Base-by-base conservation (phyloP, 139 green algal genomes). In the Tetraselmis chui region DNA sequence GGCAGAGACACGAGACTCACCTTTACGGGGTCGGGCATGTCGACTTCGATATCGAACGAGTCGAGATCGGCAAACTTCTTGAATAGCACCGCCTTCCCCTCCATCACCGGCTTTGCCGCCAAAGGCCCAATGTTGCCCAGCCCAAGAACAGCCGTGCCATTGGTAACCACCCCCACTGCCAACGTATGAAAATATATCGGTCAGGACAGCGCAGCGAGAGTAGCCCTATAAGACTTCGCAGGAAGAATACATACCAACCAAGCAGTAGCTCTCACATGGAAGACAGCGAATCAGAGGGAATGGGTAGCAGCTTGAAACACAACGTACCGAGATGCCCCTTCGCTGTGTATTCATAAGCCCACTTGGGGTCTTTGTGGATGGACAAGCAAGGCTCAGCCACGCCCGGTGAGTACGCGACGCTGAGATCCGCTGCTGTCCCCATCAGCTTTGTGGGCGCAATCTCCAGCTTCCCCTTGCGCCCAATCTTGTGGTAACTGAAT, bases 61-160 rank as follows among this genome's bases (percentile, higher is more conserved):
- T 90, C 87, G 29, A 90, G 78, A 59, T 86, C 87, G 23, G 84
- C 87, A 87, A 90, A 90, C 80, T 86, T 89, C 80, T 90, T 90
- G 83, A 90, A 90, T 31, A 90, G 76, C 77, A 90, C 87, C 1
- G 82, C 87, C 76, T 90, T 90, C 45, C 87, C 87, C 83, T 90
- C 87, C 87, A 90, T 90, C 18, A 90, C 87, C 25, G 87, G 87
- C 77, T 90, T 90, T 80, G 79, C 80, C 29, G 87, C 85, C 24
- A 86, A 29, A 2, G 87, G 31, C 30, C 87, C 87, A 75, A 90
- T 87, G 77, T 89, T 87, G 45, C 87, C 87, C 2, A 88, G 76
- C 0, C 87, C 87, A 23, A 90, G 83, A 29, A 90, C 84, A 0
- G 87, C 87, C 29, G 84, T 85, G 30, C 84, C 84, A 31, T 87